Conservation (phyloP, 202 grass and related monocot species). For the Bolboschoenoplectus hybrid region DNA sequence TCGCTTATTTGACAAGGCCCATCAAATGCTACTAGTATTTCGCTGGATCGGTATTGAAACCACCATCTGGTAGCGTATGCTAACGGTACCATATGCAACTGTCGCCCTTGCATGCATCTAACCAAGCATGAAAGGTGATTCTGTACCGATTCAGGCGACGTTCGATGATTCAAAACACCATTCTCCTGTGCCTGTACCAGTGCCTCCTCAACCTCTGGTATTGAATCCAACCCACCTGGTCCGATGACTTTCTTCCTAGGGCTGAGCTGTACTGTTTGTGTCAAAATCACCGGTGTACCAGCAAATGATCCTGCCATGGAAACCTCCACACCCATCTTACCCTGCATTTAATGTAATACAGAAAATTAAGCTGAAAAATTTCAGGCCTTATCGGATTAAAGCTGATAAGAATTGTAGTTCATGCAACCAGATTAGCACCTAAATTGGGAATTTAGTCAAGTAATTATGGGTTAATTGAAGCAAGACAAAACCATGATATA, state of each 20-base stretch:
- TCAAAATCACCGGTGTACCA: constrained; percentile 52
- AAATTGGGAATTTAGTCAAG: background rate
- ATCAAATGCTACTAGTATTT: background rate
- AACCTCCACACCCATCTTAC: constrained; percentile 40
- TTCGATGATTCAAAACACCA: constrained; percentile 29
- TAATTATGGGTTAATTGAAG: background rate
- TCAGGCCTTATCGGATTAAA: background rate
- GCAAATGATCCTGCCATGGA: constrained; percentile 51
- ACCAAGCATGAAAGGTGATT: constrained; percentile 24
- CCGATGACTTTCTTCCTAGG: constrained; percentile 37
- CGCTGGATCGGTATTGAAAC: background rate
- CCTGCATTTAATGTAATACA: constrained; percentile 23
- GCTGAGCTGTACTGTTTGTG: constrained; percentile 51
- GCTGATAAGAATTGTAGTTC: background rate
- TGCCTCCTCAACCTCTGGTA: constrained; percentile 49
- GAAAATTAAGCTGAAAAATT: background rate
- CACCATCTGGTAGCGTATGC: background rate
- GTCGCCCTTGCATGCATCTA: constrained; percentile 29
- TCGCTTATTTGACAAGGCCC: background rate
- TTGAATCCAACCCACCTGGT: constrained; percentile 45
- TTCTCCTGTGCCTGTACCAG: constrained; percentile 19
- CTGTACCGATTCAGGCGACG: constrained; percentile 35
- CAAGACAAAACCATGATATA: background rate
- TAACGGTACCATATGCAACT: background rate
- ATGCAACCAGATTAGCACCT: background rate